Evolutionary conservation across 2,329 filamentous ascomycete genomes (phyloP).

Genomic region (Torrubiellomyces zombiae): DNA sequence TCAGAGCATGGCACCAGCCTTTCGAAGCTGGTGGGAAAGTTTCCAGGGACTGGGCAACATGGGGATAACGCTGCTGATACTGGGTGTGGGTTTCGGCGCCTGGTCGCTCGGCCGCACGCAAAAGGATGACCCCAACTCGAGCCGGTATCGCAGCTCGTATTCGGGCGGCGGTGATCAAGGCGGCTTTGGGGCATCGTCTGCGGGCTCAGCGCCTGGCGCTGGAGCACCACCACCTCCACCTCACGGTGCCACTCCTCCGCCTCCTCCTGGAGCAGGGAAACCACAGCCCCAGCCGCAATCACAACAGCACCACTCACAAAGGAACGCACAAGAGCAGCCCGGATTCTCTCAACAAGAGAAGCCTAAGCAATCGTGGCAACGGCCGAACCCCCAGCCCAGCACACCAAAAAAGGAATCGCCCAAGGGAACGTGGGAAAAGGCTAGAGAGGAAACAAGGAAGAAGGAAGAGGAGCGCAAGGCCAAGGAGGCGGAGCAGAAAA

Average conservation of each 20-base stretch:
- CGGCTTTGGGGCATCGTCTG: conserved; percentile 13
- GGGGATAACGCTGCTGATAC: conserved; percentile 54
- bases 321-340: conserved; percentile 5
- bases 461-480: conserved; percentile 47
- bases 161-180: conserved; percentile 8
- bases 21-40: conserved; percentile 55
- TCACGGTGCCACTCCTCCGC: conserved; percentile 3
- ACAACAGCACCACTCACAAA: conserved; percentile 8
- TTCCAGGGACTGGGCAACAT: conserved; percentile 57
- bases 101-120: conserved; percentile 43
- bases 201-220: conserved; percentile 16
- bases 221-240: conserved; percentile 6
- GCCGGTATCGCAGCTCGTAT: conserved; percentile 8
- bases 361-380: conserved; percentile 6
- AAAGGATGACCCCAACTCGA: conserved; percentile 10
- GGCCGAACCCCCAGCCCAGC: conserved; percentile 8
- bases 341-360: conserved; percentile 7
- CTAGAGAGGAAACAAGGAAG: conserved; percentile 47
- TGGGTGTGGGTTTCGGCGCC: conserved; percentile 58
- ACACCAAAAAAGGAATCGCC: conserved; percentile 10
- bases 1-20: conserved; percentile 53
- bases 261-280: conserved; percentile 4
- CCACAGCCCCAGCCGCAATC: conserved; percentile 7
- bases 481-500: conserved; percentile 43
- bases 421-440: conserved; percentile 48